Base-by-base conservation (phyloP, 192 early-diverging fungal genomes). In the Chytriomyces hyalinus region DNA sequence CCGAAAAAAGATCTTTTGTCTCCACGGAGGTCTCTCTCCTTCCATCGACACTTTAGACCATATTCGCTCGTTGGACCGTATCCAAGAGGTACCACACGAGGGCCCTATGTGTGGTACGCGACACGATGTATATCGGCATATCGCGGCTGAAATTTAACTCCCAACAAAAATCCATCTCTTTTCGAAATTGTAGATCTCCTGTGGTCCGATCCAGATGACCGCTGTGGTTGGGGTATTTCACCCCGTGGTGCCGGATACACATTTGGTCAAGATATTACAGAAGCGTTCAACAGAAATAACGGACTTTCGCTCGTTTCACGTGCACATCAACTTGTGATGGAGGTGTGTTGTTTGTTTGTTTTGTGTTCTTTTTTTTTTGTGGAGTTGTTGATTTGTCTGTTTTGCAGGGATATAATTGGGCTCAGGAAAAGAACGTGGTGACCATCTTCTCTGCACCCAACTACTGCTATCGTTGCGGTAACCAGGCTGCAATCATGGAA, bases 401-500 rank as follows among this genome's bases (percentile, higher is more conserved):
- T 57, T 75, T 45, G 3, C 78, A 94, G 93, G 96, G 97, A 67
- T 99, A 97, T 87, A 97, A 96, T 84, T 99, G 97, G 97, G 92
- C 92, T 70, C 96, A 99, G 85, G 97, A 98, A 67, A 91, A 93
- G 84, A 98, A 99, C 83, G 96, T 97, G 4, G 97, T 99, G 13
- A 99, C 97, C 26, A 99, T 99, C 73, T 99, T 99, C 82, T 94
- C 92, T 85, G 97, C 97, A 57, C 97, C 97, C 45, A 99, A 99
- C 85, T 99, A 99, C 87, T 98, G 97, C 84, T 99, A 99, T 90
- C 92, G 97, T 59, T 99, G 97, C 80, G 97, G 97, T 63, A 99
- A 99, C 82, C 96, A 98, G 89, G 97, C 97, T 36, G 97, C 97
- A 44, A 99, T 99, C 80, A 98, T 99, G 97, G 97, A 99, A 82